Percentiles rank a stretch among this genome's conserved stretches.
Conservation (phyloP, 2,329 filamentous ascomycete species). For the Pseudofabraea citricarpa region DNA sequence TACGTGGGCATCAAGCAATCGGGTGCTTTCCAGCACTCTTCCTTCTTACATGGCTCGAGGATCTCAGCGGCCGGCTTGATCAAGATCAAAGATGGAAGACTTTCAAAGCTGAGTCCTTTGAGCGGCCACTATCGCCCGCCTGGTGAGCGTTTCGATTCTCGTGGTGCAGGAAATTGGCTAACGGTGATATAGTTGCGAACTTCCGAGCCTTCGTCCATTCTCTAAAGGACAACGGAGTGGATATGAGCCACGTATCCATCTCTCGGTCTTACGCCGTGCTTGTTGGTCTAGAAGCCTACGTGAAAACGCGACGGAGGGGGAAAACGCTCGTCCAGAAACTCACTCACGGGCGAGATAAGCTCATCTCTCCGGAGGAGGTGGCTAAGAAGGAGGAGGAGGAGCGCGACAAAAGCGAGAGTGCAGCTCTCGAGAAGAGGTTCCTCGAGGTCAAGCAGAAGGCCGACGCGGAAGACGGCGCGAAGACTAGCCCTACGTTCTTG, state of each 20-base stretch:
- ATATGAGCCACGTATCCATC: conserved; percentile 74
- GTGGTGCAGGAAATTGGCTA: not conserved
- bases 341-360: conserved; percentile 50
- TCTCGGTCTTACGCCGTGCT: conserved; percentile 79
- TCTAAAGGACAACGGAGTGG: conserved; percentile 67
- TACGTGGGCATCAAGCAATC: conserved; percentile 89
- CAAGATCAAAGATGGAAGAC: conserved; percentile 74
- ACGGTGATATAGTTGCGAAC: conserved; percentile 45
- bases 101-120: conserved; percentile 66
- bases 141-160: conserved; percentile 32
- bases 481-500: conserved; percentile 29
- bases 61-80: conserved; percentile 82
- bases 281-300: conserved; percentile 76
- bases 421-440: conserved; percentile 43
- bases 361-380: conserved; percentile 56
- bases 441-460: conserved; percentile 23
- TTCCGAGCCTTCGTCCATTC: conserved; percentile 77
- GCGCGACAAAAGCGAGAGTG: conserved; percentile 56
- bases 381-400: conserved; percentile 52
- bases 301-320: conserved; percentile 59
- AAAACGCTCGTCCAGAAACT: conserved; percentile 49
- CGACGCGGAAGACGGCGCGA: conserved; percentile 14
- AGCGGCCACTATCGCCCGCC: conserved; percentile 85
- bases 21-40: conserved; percentile 86
- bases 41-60: conserved; percentile 77